Base-by-base conservation (phyloP, 2,329 filamentous ascomycete genomes). In the Verticillium nonalfalfae region DNA sequence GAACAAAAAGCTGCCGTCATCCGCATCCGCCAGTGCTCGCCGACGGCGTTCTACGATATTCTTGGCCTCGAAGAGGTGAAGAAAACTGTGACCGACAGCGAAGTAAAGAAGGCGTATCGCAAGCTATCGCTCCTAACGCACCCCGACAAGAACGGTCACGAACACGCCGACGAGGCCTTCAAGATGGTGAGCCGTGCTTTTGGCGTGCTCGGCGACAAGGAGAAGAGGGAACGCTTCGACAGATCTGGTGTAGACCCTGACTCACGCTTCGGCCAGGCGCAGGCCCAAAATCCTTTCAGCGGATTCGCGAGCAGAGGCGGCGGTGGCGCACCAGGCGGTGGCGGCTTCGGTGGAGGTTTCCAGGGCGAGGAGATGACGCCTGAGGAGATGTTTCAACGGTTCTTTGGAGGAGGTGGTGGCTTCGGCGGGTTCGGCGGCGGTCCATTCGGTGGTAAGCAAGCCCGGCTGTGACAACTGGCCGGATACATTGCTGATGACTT, bases 111-210 rank as follows among this genome's bases (percentile, higher is more conserved):
- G 80, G 94, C 95, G 7, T 99, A 99, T 78, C 86, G 94, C 71
- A 98, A 97, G 78, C 84, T 96, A 73, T 95, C 90, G 73, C 80
- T 99, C 70, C 82, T 98, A 71, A 99, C 95, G 63, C 95, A 99
- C 81, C 95, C 95, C 65, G 95, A 99, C 81, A 99, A 99, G 81
- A 99, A 99, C 82, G 93, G 93, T 58, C 93, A 97, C 74, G 89
- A 94, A 40, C 87, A 96, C 63, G 94, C 95, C 60, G 95, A 97
- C 74, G 95, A 99, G 79, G 95, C 95, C 36, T 99, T 99, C 80
- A 99, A 99, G 81, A 90, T 97, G 90, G 93, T 99, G 31, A 90
- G 91, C 70, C 85, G 92, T 69, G 95, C 95, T 15, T 99, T 99
- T 74, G 90, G 96, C 68, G 87, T 98, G 59, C 81, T 99, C 57